Percentiles rank a stretch among this genome's conserved stretches.
Evolutionary conservation across 2,329 filamentous ascomycete species (phyloP).

Genomic region (Xylariales sp.): DNA sequence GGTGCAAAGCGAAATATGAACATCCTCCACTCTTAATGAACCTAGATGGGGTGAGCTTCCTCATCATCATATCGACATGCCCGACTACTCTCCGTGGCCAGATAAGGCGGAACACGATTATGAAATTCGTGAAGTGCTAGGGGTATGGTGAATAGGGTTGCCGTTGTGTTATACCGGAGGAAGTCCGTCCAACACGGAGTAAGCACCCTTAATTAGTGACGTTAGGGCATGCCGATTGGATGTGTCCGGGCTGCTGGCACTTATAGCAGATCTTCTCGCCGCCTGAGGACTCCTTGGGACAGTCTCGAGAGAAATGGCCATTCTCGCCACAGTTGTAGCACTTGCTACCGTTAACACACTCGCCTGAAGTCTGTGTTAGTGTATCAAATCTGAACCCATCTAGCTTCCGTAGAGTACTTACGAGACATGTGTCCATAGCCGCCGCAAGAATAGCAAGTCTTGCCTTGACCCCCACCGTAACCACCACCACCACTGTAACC

Average conservation of each 20-base stretch:
- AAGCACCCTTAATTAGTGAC: slow-evolving; percentile 60
- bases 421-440: slow-evolving; percentile 97
- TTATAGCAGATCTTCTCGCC: slow-evolving; percentile 99
- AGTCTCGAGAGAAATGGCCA: slow-evolving; percentile 95
- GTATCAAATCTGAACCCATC: slow-evolving; percentile 6
- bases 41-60: slow-evolving; percentile 17
- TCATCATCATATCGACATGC: slow-evolving; percentile 19
- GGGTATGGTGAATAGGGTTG: slow-evolving; percentile 17
- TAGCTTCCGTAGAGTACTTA: slow-evolving; percentile 53
- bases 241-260: slow-evolving; percentile 85
- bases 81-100: slow-evolving; percentile 12
- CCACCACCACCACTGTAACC: slow-evolving; percentile 62
- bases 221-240: slow-evolving; percentile 91
- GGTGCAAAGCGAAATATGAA: slow-evolving; percentile 33
- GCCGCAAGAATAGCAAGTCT: slow-evolving; percentile 98
- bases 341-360: slow-evolving; percentile 99
- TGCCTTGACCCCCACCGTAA: slow-evolving; percentile 63
- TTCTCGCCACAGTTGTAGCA: slow-evolving; percentile 99
- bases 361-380: slow-evolving; percentile 59
- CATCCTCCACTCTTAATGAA: slow-evolving; percentile 21
- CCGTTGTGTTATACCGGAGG: slow-evolving; percentile 24
- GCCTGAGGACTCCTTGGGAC: slow-evolving; percentile 87
- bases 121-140: slow-evolving; percentile 12
- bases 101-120: slow-evolving; percentile 11
- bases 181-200: slow-evolving; percentile 30